Evolutionary conservation across 805 yeast genomes (phyloP), one percentile per base, ranked within the genome.

Genomic region (Cyberlindnera euphorbiiphila): DNA sequence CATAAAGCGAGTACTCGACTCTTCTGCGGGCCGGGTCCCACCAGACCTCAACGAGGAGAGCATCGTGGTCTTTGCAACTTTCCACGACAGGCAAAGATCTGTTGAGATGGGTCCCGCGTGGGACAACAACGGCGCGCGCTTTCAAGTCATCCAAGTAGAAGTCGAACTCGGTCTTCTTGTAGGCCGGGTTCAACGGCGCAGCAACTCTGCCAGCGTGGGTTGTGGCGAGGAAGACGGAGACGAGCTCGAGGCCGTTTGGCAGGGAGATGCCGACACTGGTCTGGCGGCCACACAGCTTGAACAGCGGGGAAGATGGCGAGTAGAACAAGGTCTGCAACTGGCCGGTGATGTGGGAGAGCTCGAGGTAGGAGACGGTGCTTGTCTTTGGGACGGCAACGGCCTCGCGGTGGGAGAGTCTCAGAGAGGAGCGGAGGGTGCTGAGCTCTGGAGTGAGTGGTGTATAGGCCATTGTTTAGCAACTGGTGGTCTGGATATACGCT

Each of bases 161-260:
- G 50, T 76, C 78, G 53, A 78, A 76, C 58, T 81, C 89, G 23
- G 60, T 48, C 48, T 74, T 71, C 50, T 72, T 78, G 56, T 78
- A 80, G 37, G 69, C 68, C 12, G 85, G 73, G 50, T 81, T 82
- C 54, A 81, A 62, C 11, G 89, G 89, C 2, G 86, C 84, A 15
- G 82, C 83, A 30, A 81, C 65, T 47, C 72, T 65, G 1, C 76
- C 72, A 20, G 74, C 68, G 45, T 72, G 69, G 2, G 85, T 73
- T 18, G 71, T 63, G 2, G 78, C 81, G 16, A 81, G 56, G 52
- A 78, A 81, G 2, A 74, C 61, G 9, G 70, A 68, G 1, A 72
- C 68, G 36, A 78, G 71, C 49, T 81, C 88, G 17, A 81, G 52
- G 4, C 74, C 61, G 54, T 82, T 81, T 20, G 80, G 77, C 41